Evolutionary conservation across 768 basidiomycete species (phyloP).

Genomic region (Rhizopogon sp.): DNA sequence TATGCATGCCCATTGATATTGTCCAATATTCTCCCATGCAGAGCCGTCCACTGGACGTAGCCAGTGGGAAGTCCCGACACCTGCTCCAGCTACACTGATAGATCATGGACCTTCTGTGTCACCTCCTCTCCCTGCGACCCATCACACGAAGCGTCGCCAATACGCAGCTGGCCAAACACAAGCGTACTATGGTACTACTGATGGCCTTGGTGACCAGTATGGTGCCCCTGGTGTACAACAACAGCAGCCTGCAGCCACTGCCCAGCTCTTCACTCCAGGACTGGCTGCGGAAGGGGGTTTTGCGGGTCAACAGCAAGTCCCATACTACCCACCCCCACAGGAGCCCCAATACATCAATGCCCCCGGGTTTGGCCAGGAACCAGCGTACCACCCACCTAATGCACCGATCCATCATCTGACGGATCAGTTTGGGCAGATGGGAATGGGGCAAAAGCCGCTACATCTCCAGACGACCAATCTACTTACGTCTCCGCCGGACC

Average conservation of each 20-base stretch:
- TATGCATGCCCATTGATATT: constrained; percentile 7
- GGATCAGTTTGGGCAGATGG: constrained; percentile 89
- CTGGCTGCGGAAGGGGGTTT: constrained; percentile 67
- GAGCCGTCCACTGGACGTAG: constrained; percentile 79
- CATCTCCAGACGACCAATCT: constrained; percentile 86
- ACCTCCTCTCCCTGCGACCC: constrained; percentile 34
- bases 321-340: constrained; percentile 42
- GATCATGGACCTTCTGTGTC: constrained; percentile 39
- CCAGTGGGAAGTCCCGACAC: constrained; percentile 83
- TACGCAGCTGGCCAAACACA: constrained; percentile 94
- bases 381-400: constrained; percentile 31
- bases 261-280: constrained; percentile 84
- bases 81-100: constrained; percentile 32
- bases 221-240: constrained; percentile 29
- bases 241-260: constrained; percentile 31
- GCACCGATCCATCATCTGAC: constrained; percentile 57
- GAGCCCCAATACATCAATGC: constrained; percentile 41
- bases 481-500: constrained; percentile 89
- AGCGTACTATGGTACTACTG: constrained; percentile 66
- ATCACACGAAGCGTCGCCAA: constrained; percentile 72
- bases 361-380: constrained; percentile 40
- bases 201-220: constrained; percentile 38
- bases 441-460: constrained; percentile 74
- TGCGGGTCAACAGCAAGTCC: constrained; percentile 41
- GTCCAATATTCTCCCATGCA: constrained; percentile 27